Evolutionary conservation across 2,329 filamentous ascomycete species (phyloP), one percentile per base, ranked within the genome.

Genomic region (Aspergillus thermomutatus): DNA sequence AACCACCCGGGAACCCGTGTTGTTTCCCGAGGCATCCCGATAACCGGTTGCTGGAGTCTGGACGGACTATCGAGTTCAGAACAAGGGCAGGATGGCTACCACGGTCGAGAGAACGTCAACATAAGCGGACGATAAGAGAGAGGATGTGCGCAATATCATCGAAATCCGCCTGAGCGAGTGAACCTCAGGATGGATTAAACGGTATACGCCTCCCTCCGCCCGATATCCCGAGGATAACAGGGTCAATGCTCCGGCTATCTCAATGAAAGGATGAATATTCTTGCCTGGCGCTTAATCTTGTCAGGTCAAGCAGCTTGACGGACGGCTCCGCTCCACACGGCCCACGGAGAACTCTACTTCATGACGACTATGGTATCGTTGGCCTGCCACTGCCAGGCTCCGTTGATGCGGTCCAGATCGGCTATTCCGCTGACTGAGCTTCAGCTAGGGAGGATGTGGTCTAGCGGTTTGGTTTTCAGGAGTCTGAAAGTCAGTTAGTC

Each of bases 171-270:
- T 37, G 31, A 37, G 31, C 14, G 31, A 37, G 31, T 37, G 14
- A 17, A 17, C 31, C 31, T 37, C 14, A 21, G 31, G 10, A 43
- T 17, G 40, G 40, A 11, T 10, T 7, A 23, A n/a, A 23, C 8
- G 19, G 40, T 43, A 4, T 43, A 45, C 41, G 4, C 43, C 43
- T 46, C 43, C 50, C 34, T 54, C 52, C 41, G 53, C 26, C 50
- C 57, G 53, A 50, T 50, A 28, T 53, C 28, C 57, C 57, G 50
- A 53, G 57, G 57, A 47, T 51, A 59, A 31, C 45, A 34, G 53
- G 27, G 28, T 23, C 23, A 34, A n/a, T 19, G 14, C 41, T 49
- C 23, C 52, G 31, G 31, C 14, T 37, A 37, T 37, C 31, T 17
- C 31, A 17, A 5, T 37, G 31, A n/a, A 19, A 45, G 41, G 41